Base-by-base conservation (phyloP, 352 stramenopile genomes). In the Pythium pyrilobum region DNA sequence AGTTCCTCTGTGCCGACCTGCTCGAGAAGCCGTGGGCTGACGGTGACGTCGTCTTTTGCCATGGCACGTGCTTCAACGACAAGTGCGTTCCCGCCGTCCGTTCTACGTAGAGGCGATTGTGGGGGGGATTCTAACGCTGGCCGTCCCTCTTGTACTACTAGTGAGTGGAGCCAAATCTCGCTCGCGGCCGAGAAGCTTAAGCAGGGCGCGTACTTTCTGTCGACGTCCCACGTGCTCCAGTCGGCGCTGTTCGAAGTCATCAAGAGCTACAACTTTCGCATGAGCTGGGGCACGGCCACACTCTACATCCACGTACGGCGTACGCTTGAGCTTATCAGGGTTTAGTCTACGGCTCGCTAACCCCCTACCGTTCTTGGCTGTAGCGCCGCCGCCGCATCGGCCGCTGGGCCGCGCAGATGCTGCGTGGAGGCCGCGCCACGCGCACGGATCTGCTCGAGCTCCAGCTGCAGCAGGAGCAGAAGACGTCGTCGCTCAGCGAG, bases 221-320 rank as follows among this genome's bases (percentile, higher is more conserved):
- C 84, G 27, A 89, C 81, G 39, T 90, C 80, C 3, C 81, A 92
- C 39, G 61, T 95, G 39, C 58, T 95, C 24, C 64, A 77, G 18
- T 87, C 84, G 1, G 80, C 77, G 27, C 52, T 95, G 23, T 95
- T 92, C 44, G 84, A 95, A 62, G 81, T 95, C 45, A 65, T 92
- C 31, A 84, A 87, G 62, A 86, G 67, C 47, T 39, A 73, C 32
- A 79, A 77, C 27, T 87, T 89, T 52, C 63, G 66, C 27, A 92
- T 92, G 84, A 92, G 84, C 66, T 95, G 81, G 84, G 84, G 84
- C 40, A 78, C 66, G 0, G 79, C 76, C 46, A 92, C 80, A 46
- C 67, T 92, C 24, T 95, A 89, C 62, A 64, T 95, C n/a, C 84
- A 95, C 27, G 84, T 94, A 74, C 37, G 80, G n/a, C n/a, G n/a